Conservation (phyloP, 2,329 filamentous ascomycete species). For the Periconia macrospinosa region DNA sequence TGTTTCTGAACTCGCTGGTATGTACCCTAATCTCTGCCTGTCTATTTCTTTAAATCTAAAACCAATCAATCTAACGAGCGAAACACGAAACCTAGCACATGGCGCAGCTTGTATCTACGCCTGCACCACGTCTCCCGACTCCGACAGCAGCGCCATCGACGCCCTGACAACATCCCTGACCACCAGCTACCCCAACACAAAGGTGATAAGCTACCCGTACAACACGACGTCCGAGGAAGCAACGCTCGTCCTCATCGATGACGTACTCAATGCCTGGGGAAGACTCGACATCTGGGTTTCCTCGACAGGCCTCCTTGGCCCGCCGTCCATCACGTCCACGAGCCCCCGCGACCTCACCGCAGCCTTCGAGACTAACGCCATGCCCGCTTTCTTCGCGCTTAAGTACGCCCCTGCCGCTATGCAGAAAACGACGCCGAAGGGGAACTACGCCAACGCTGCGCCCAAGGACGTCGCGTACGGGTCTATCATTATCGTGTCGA, state of each 20-base stretch:
- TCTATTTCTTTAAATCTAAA: too few species aligned
- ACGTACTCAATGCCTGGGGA: conserved; percentile 63
- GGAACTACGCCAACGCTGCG: conserved; percentile 62
- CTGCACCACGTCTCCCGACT: conserved; percentile 50
- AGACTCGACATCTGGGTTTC: conserved; percentile 62
- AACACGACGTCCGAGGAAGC: conserved; percentile 61
- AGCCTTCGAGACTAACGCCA: conserved; percentile 62
- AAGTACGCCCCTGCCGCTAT: conserved; percentile 67
- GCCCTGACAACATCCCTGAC: conserved; percentile 48
- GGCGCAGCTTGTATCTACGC: conserved; percentile 67
- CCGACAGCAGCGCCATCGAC: conserved; percentile 43
- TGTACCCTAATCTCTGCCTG: conserved; percentile 7
- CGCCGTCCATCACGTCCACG: conserved; percentile 57
- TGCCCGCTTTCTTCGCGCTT: conserved; percentile 66
- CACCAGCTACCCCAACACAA: conserved; percentile 55
- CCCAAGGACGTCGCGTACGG: conserved; percentile 64
- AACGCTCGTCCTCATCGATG: conserved; percentile 63
- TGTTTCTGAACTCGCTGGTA: conserved; percentile 61
- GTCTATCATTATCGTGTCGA: conserved; percentile 63
- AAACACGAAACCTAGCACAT: conserved; percentile 51
- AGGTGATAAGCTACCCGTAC: conserved; percentile 64
- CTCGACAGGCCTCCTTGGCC: conserved; percentile 60
- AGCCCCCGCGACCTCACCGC: conserved; percentile 59
- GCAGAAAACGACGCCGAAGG: conserved; percentile 59
- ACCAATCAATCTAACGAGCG: neutral